Evolutionary conservation across 1,139 yeast genomes (phyloP), one percentile per base, ranked within the genome.

Genomic region (Candida glucosophila): DNA sequence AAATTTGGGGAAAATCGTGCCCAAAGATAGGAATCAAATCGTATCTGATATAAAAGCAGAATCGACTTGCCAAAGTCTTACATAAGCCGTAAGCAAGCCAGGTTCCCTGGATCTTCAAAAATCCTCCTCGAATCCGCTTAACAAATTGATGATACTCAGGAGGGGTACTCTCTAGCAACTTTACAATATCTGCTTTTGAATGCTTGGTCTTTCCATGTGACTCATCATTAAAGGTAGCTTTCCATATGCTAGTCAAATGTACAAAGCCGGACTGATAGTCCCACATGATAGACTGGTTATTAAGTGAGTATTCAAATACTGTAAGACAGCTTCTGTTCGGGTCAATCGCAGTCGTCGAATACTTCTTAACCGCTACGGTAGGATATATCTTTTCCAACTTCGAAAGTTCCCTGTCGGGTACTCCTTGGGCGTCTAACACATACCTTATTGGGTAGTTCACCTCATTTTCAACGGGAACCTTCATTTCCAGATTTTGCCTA

Each of bases 161-260:
- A 4, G 86, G 92, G 15, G 80, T 75, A 28, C 77, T 73, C 45
- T 81, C 92, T 22, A 81, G 58, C 23, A 81, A 56, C 48, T 76
- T 77, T 29, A 77, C 83, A 25, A 82, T 80, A 52, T 79, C 90
- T 10, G 90, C 82, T 51, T 77, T 81, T 26, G 72, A 52, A n/a
- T n/a, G n/a, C 44, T 76, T 73, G 9, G 29, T 20, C 23, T 36
- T 33, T 22, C 34, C 21, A 23, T 28, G 10, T 25, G 30, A 24
- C 17, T 32, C 26, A 14, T 22, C 27, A 17, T 31, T 23, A 14
- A 27, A 22, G 14, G 80, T 63, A 2, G 68, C 67, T 51, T 86
- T 82, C 95, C 96, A 86, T 29, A 86, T 65, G 0, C 95, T 95
- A 0, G 96, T 86, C 31, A 86, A 64, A 47, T 85, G 95, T 6